phyloP scores from a whole-genome alignment of 1,284 basidiomycete species.

The Farysia itapuensis region DNA sequence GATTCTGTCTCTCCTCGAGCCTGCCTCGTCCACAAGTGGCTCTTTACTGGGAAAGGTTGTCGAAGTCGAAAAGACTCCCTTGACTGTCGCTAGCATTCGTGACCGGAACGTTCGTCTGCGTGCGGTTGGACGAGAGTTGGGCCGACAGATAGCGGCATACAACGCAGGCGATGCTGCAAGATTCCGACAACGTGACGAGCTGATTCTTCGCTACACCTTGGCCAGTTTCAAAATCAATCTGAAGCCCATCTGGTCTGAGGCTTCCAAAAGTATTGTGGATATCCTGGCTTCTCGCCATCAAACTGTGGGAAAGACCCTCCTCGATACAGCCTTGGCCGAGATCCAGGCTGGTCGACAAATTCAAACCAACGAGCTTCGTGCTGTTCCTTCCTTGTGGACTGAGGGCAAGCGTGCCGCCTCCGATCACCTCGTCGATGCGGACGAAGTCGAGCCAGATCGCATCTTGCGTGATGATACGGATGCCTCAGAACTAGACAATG shows the following conservation, averaged over 20 bases:
- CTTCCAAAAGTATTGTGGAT: constrained; percentile 45
- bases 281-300: constrained; percentile 25
- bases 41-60: constrained; percentile 26
- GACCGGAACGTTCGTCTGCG: constrained; percentile 55
- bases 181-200: constrained; percentile 7
- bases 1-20: constrained; percentile 33
- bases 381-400: constrained; percentile 11
- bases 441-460: constrained; percentile 27
- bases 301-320: constrained; percentile 6
- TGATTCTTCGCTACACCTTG: constrained; percentile 45
- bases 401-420: background rate
- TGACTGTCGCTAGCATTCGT: constrained; percentile 43
- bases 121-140: constrained; percentile 44
- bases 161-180: constrained; percentile 13
- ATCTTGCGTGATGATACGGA: constrained; percentile 22
- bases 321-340: constrained; percentile 20
- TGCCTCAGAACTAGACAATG: constrained; percentile 27
- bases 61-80: constrained; percentile 44
- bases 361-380: constrained; percentile 9
- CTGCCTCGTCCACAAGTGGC: constrained; percentile 1
- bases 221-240: constrained; percentile 56
- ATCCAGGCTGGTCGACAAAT: constrained; percentile 23
- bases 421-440: background rate
- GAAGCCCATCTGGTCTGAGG: constrained; percentile 53
- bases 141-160: constrained; percentile 18